Conservation (phyloP, 78 protist genomes). For the Diacronema lutheri region DNA sequence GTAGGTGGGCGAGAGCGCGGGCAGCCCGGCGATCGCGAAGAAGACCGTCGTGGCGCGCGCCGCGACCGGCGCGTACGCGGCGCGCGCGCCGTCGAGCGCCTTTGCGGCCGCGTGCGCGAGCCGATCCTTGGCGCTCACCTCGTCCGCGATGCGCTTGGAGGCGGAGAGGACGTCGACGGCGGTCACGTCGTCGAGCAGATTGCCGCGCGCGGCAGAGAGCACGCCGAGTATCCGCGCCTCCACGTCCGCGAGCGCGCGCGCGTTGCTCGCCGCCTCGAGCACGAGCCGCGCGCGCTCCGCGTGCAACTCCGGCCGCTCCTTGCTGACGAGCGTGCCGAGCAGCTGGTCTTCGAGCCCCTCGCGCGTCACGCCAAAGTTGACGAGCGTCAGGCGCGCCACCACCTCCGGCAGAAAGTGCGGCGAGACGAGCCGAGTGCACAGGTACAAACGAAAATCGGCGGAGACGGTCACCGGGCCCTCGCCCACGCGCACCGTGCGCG, state of each 20-base stretch:
- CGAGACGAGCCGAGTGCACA: conserved; percentile 55
- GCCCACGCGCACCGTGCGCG: conserved; percentile 56
- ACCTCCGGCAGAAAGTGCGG: conserved; percentile 70
- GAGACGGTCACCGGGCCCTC: conserved; percentile 65
- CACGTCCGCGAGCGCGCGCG: conserved; percentile 46
- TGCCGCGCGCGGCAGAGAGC: conserved; percentile 37
- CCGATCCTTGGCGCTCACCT: conserved; percentile 50
- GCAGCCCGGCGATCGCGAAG: conserved; percentile 77
- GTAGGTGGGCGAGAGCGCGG: conserved; percentile 87
- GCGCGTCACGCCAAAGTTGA: conserved; percentile 71
- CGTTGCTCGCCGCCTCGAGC: conserved; percentile 39
- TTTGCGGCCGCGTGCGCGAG: conserved; percentile 40
- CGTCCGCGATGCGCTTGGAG: conserved; percentile 35
- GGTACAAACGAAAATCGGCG: conserved; percentile 44
- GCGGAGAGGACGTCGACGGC: conserved; percentile 43
- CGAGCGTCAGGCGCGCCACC: conserved; percentile 57
- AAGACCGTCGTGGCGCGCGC: conserved; percentile 51
- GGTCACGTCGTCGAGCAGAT: conserved; percentile 44
- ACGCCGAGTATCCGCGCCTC: conserved; percentile 70
- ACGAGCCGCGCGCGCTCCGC: conserved; percentile 51
- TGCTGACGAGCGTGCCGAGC: conserved; percentile 60
- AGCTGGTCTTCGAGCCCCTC: conserved; percentile 76
- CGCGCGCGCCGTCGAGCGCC: conserved; percentile 41
- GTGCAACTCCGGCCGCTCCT: conserved; percentile 72
- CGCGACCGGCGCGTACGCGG: conserved; percentile 56